Evolutionary conservation across 805 yeast genomes (phyloP).

Genomic region (Sugiyamaella americana): DNA sequence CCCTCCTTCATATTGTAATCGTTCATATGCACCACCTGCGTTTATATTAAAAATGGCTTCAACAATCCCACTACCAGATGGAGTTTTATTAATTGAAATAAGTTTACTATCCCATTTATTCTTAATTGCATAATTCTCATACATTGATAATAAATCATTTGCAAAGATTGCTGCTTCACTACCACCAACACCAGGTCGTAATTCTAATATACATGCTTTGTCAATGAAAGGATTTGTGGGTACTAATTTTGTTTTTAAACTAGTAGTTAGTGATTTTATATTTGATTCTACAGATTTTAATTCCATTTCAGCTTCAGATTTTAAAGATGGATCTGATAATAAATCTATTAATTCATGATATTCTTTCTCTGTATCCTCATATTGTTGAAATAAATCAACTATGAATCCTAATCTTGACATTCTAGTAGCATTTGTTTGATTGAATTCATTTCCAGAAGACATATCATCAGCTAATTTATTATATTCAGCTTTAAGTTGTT

Average conservation of each 20-base stretch:
- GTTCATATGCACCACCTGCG: conserved; percentile 69
- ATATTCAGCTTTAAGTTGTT: conserved; percentile 38
- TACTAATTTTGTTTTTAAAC: conserved; percentile 47
- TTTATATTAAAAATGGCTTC: conserved; percentile 74
- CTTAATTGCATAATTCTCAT: conserved; percentile 57
- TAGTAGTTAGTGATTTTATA: conserved; percentile 38
- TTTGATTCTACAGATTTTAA: conserved; percentile 42
- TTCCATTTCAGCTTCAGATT: conserved; percentile 59
- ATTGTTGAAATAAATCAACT: conserved; percentile 38
- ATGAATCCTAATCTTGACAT: conserved; percentile 42
- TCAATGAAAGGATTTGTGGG: conserved; percentile 77
- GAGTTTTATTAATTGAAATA: conserved; percentile 50
- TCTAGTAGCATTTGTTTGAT: conserved; percentile 43
- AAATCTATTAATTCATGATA: conserved; percentile 41
- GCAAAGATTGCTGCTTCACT: conserved; percentile 87
- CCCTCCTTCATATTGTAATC: conserved; percentile 80
- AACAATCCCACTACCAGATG: conserved; percentile 49
- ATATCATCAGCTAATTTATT: conserved; percentile 37
- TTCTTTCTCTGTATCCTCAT: conserved; percentile 28
- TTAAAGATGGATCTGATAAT: conserved; percentile 42
- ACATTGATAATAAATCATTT: conserved; percentile 74
- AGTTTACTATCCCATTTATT: conserved; percentile 64
- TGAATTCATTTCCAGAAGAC: conserved; percentile 35
- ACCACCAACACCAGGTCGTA: conserved; percentile 96
- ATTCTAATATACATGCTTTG: conserved; percentile 70